phyloP scores from a whole-genome alignment of 768 basidiomycete genomes.

The Candolleomyces aberdarensis region DNA sequence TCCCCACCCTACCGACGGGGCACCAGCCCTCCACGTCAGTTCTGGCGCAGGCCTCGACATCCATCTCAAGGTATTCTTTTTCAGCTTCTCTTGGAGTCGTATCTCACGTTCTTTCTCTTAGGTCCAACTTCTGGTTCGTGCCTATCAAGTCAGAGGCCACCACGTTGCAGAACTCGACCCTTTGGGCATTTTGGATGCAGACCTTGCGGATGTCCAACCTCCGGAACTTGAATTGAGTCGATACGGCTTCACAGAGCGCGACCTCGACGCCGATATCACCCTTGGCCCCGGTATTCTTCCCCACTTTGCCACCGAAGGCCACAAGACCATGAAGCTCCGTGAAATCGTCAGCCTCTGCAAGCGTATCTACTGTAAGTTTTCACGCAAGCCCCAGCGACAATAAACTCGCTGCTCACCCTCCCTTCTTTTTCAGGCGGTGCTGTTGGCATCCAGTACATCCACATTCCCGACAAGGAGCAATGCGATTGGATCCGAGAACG shows the following conservation, averaged over 20 bases:
- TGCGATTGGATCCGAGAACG: slow-evolving; percentile 99
- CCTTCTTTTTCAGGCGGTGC: slow-evolving; percentile 60
- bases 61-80: slow-evolving; percentile 76
- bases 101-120: slow-evolving; percentile 27
- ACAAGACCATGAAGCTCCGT: slow-evolving; percentile 81
- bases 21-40: slow-evolving; percentile 67
- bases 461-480: slow-evolving; percentile 97
- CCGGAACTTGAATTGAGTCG: slow-evolving; percentile 91
- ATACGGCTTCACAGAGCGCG: slow-evolving; percentile 93
- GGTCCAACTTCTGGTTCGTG: slow-evolving; percentile 97
- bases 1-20: slow-evolving; percentile 72
- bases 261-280: slow-evolving; percentile 91
- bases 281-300: slow-evolving; percentile 96
- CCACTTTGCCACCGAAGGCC: slow-evolving; percentile 85
- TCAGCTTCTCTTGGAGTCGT: not conserved
- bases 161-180: slow-evolving; percentile 96
- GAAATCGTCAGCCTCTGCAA: slow-evolving; percentile 90
- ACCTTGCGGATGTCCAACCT: slow-evolving; percentile 74
- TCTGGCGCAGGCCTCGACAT: slow-evolving; percentile 83
- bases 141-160: slow-evolving; percentile 98
- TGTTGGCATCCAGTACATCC: slow-evolving; percentile 87
- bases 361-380: slow-evolving; percentile 86
- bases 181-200: slow-evolving; percentile 87
- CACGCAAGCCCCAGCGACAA: not conserved
- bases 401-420: not conserved